phyloP scores from a whole-genome alignment of 441 rosid species.

The Pelargonium australe region DNA sequence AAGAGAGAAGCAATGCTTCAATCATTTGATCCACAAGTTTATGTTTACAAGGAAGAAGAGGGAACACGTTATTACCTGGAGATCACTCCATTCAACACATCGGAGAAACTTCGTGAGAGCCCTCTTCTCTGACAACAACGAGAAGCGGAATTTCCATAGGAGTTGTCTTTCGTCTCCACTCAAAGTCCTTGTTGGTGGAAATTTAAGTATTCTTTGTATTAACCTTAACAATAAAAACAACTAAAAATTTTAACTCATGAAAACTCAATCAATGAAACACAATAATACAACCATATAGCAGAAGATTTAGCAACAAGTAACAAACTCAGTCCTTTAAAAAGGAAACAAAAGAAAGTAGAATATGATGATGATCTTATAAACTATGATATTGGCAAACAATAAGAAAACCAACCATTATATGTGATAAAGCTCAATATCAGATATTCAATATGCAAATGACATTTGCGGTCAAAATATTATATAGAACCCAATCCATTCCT shows the following conservation, averaged over 20 bases:
- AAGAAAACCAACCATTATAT: not conserved
- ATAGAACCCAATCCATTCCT: not conserved
- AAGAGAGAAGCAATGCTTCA: constrained; percentile 7
- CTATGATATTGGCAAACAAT: constrained; percentile 7
- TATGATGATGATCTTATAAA: not conserved
- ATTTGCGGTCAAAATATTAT: not conserved
- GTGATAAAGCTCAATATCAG: not conserved
- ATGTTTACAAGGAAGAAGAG: not conserved
- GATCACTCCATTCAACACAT: constrained; percentile 98
- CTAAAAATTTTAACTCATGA: constrained; percentile 17
- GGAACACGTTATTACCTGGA: constrained; percentile 53
- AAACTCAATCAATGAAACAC: constrained; percentile 13
- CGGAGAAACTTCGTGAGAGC: constrained; percentile 95
- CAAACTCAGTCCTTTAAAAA: constrained; percentile 17
- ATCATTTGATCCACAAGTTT: not conserved
- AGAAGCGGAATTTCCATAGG: constrained; percentile 95
- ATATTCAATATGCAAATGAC: not conserved
- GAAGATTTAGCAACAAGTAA: constrained; percentile 8
- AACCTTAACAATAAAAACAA: constrained; percentile 45
- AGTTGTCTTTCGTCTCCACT: constrained; percentile 98
- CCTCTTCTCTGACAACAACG: constrained; percentile 88
- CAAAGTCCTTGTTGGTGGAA: constrained; percentile 85
- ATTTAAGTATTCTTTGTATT: constrained; percentile 79
- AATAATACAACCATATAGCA: not conserved
- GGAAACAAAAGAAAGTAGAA: not conserved